Base-by-base conservation (phyloP, 2,329 filamentous ascomycete genomes). In the Orbilia quercus region DNA sequence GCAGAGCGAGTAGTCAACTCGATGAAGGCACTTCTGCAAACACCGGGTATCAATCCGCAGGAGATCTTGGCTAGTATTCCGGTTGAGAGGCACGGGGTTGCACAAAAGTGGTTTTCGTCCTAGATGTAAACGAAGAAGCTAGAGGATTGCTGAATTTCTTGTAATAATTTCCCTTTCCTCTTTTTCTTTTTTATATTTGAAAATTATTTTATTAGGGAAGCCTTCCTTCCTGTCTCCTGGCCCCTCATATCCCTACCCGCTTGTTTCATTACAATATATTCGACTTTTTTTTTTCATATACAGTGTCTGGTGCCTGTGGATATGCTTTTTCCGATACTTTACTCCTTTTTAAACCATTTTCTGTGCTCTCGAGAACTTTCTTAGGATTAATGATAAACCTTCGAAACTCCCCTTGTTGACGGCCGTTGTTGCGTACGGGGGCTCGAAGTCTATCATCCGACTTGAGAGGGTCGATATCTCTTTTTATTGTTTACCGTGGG, bases 81-180 rank as follows among this genome's bases (percentile, higher is more conserved):
- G 11, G 88, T 89, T 1, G 91, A 96, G 77, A 89, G 91, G 74
- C 93, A 97, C 81, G 87, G 89, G 79, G 89, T 86, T 9, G 91
- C 96, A 72, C 88, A 90, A 80, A 87, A 87, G 75, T 91, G 90
- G 83, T 96, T 96, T 82, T 85, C 86, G 79, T 92, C 69, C 20
- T 73, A 73, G 60, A 62, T 54, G 59, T 51, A 62, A 58, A 54
- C 47, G 18, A 25, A 53, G 53, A 60, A 57, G 31, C 31, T n/a
- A n/a, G 53, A 51, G 36, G 47, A 38, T n/a, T 53, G 16, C 59
- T 71, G 60, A 66, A 66, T 65, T n/a, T 73, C 60, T 73, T 73
- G 60, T 73, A 73, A 65, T 66, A 73, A 60, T 62, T 64, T 65
- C 60, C 60, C 44, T 51, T 50, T 22, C 40, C 44, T 28, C 31